Percentiles rank a stretch among this genome's conserved stretches.
phyloP scores from a whole-genome alignment of 2,329 filamentous ascomycete species.

The Graphilbum fragrans region DNA sequence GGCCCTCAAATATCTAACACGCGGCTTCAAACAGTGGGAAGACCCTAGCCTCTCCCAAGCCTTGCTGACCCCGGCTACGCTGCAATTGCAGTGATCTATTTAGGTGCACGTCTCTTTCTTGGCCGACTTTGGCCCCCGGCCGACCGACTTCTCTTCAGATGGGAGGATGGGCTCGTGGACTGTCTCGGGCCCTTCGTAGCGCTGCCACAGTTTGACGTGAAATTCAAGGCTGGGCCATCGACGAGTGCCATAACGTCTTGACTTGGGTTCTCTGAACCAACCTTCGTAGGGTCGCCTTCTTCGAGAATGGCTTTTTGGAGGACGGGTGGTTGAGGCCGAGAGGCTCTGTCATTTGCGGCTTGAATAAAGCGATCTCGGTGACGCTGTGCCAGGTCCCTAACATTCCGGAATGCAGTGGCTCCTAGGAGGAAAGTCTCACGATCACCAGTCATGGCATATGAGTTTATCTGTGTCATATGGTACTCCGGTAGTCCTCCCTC shows the following conservation, averaged over 20 bases:
- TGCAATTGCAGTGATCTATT: background rate
- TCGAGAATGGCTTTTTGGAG: too few relatives aligned
- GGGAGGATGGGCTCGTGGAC: background rate
- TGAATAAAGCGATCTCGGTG: slow-evolving; percentile 21
- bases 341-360: slow-evolving; percentile 9
- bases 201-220: background rate
- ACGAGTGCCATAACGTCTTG: background rate
- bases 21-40: too few relatives aligned
- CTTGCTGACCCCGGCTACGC: background rate
- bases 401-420: slow-evolving; percentile 25
- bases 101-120: background rate
- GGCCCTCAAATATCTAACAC: too few relatives aligned
- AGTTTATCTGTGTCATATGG: slow-evolving; percentile 24
- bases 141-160: background rate
- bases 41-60: too few relatives aligned
- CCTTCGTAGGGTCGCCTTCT: background rate
- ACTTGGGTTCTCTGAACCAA: background rate
- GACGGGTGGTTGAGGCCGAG: background rate
- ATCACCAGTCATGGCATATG: slow-evolving; percentile 16
- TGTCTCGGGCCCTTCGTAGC: background rate
- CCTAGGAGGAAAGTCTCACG: slow-evolving; percentile 20
- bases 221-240: background rate
- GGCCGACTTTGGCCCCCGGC: background rate
- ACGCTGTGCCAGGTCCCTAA: slow-evolving; percentile 22
- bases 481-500: slow-evolving; percentile 22